Evolutionary conservation across 192 early-diverging fungal genomes (phyloP), one percentile per base, ranked within the genome.

Genomic region (Geranomyces variabilis): DNA sequence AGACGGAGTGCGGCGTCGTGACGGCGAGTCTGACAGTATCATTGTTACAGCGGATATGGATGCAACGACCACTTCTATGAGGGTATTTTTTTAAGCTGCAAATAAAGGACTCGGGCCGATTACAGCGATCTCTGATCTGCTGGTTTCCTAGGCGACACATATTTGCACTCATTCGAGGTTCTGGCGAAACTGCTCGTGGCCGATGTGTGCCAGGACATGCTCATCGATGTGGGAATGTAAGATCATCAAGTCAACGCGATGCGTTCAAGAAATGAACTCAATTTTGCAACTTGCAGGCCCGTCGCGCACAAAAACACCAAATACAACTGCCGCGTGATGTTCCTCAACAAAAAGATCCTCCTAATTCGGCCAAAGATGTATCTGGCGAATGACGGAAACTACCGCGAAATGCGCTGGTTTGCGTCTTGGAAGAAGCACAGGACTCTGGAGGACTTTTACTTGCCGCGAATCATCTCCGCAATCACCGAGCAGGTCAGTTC

Each of bases 51-150:
- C 5, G 97, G 97, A 28, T 99, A 99, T 76, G 96, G 96, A 14
- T 99, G 97, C 85, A 90, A 93, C 64, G 97, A 99, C 79, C 97
- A 99, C 66, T 98, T 98, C 77, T 80, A 95, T 34, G 97, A 99
- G 87, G 84, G 91, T 90, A 76, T 0, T 17, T n/a, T n/a, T n/a
- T n/a, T n/a, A n/a, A n/a, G n/a, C n/a, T n/a, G n/a, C n/a, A n/a
- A n/a, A n/a, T n/a, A n/a, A n/a, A n/a, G n/a, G n/a, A 17, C 19
- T 53, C 15, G 51, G 4, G 51, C 6, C 51, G 15, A 24, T 53
- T 26, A 17, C n/a, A 53, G 2, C 29, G 4, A 34, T 34, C 10
- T 28, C 36, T 41, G 36, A 7, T 10, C 10, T 41, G 3, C 10
- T 10, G 5, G 36, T 7, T 53, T 17, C 28, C 21, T 44, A 93